These are phyloP conservation scores for Chaetomium olivaceum DNA, from an alignment of 2,329 filamentous ascomycete species.

Conservation along the genomic window DNA sequence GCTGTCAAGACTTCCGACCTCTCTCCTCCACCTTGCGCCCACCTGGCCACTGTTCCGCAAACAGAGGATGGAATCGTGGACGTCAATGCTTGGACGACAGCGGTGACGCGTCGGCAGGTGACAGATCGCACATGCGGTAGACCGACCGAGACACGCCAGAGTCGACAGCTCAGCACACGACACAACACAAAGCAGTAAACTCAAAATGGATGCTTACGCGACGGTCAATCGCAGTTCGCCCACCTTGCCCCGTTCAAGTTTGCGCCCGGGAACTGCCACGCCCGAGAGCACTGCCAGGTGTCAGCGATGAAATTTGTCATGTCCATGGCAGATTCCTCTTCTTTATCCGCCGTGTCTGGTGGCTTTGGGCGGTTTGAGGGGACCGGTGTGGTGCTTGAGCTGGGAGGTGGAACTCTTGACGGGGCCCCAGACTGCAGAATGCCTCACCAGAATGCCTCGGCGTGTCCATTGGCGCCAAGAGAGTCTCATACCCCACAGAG, in stretches of 20 bases:
- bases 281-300: neutral
- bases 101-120: slow-evolving; percentile 1
- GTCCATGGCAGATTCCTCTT: neutral
- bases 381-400: neutral
- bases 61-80: neutral
- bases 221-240: neutral
- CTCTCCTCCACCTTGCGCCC: neutral
- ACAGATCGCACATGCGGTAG: neutral
- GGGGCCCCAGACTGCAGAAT: neutral
- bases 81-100: neutral
- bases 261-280: neutral
- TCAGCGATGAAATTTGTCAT: neutral
- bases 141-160: neutral
- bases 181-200: neutral
- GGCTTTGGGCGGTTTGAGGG: neutral
- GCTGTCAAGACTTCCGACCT: neutral
- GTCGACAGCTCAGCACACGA: neutral
- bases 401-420: neutral
- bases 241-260: neutral
- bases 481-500: neutral
- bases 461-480: neutral
- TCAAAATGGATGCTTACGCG: neutral
- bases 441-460: slow-evolving; percentile 4
- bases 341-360: neutral
- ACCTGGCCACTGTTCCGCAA: neutral